These are phyloP conservation scores for Mucor indicus DNA, from an alignment of 371 early-diverging fungal species.

Conservation along the genomic window DNA sequence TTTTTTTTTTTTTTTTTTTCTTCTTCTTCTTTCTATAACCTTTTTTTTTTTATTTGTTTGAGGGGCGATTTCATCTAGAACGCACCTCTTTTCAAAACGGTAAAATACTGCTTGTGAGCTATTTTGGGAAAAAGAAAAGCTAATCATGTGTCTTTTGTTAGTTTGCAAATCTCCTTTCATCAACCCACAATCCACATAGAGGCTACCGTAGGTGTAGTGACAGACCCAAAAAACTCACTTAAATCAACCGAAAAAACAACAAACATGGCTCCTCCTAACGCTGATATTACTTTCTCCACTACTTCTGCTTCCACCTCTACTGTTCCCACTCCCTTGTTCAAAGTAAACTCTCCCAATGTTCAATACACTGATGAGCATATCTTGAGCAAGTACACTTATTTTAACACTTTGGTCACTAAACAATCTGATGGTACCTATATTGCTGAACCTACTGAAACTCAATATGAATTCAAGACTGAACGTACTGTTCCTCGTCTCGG, in stretches of 20 bases:
- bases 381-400: slow-evolving; percentile 81
- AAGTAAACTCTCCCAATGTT: slow-evolving; percentile 85
- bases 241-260: slow-evolving; percentile 26
- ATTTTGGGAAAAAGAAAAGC: too few relatives aligned
- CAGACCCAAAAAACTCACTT: slow-evolving; percentile 66
- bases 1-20: slow-evolving; percentile 4
- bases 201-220: slow-evolving; percentile 70
- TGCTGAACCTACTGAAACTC: slow-evolving; percentile 82
- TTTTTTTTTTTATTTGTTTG: slow-evolving; percentile 9
- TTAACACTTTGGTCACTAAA: slow-evolving; percentile 78
- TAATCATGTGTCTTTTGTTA: slow-evolving; percentile 4
- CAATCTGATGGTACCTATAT: slow-evolving; percentile 64
- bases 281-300: slow-evolving; percentile 12
- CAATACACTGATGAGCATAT: slow-evolving; percentile 83
- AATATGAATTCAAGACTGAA: slow-evolving; percentile 88
- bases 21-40: neutral
- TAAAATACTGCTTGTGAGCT: slow-evolving; percentile 4
- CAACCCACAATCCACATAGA: slow-evolving; percentile 88
- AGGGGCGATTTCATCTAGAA: slow-evolving; percentile 19
- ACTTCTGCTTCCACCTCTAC: slow-evolving; percentile 28
- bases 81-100: slow-evolving; percentile 37
- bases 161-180: slow-evolving; percentile 84
- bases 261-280: slow-evolving; percentile 25
- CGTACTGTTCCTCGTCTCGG: slow-evolving; percentile 78
- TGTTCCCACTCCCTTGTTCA: slow-evolving; percentile 59